Evolutionary conservation across 495 filamentous ascomycete genomes (phyloP), one percentile per base, ranked within the genome.

Genomic region (Aspergillus bertholletiae): DNA sequence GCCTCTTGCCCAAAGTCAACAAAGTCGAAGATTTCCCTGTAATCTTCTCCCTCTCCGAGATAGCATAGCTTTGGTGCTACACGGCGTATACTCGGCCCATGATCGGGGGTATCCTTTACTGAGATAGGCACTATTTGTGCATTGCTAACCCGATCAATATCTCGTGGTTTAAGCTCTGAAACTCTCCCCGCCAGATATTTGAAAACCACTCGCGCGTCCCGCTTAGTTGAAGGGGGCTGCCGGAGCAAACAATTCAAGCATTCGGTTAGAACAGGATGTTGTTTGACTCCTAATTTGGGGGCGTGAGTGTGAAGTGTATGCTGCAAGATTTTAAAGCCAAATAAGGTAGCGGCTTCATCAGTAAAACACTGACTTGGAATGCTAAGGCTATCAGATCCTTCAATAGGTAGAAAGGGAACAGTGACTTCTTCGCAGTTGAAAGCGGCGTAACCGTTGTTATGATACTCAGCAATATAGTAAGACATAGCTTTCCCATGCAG

Each of bases 11-110:
- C 91, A 71, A 96, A 97, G 66, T 97, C 88, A 4, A 97, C 90
- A 70, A 96, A 99, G 66, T 97, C 92, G 58, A 97, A 96, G 17
- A 99, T 91, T 24, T 94, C 89, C 34, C 81, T 85, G 60, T 92
- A 97, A 20, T 84, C 74, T 53, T 86, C 86, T 22, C 79, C 81
- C 21, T 88, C 86, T 21, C 87, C 86, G 7, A 98, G 77, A 69
- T 94, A 96, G 62, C 87, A 91, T 28, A 81, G 70, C 23, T 72
- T 77, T 2, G 92, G 93, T 24, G 80, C 75, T 30, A 90, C 67
- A 53, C 78, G 72, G 32, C 74, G 78, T 23, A 75, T 53, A 21
- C 35, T 57, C 47, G 65, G 47, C 0, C 58, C 61, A 26, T 75
- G 76, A 49, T 72, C 69, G 15, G 55, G 56, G 13, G 56, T 65